phyloP scores from a whole-genome alignment of 345 rosid genomes.

The Sonneratia caseolaris region DNA sequence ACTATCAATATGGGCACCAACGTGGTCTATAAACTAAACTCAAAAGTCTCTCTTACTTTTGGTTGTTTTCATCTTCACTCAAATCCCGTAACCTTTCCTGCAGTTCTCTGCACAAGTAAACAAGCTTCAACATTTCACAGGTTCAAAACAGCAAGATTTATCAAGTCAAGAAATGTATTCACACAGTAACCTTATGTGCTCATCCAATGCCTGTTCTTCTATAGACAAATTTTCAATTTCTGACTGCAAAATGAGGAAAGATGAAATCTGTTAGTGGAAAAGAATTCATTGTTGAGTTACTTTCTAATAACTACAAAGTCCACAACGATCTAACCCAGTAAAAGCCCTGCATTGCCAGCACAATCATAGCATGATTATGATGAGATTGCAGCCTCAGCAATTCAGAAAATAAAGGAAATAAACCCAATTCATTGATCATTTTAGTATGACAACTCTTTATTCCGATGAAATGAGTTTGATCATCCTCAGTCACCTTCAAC shows the following conservation, averaged over 20 bases:
- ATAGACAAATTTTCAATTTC: conserved; percentile 60
- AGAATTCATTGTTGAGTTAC: not conserved
- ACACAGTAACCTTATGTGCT: conserved; percentile 58
- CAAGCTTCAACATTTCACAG: conserved; percentile 26
- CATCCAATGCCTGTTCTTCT: conserved; percentile 67
- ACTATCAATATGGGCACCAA: not conserved
- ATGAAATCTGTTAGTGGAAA: not conserved
- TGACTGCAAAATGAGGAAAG: conserved; percentile 39
- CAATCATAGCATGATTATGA: not conserved
- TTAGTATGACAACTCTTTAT: not conserved
- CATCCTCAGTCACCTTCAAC: conserved; percentile 46
- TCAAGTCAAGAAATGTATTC: conserved; percentile 15
- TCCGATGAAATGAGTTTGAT: not conserved
- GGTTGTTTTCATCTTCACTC: conserved; percentile 75
- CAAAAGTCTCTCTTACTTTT: conserved; percentile 35
- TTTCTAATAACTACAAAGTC: not conserved
- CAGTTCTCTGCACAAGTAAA: conserved; percentile 51
- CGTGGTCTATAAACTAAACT: not conserved
- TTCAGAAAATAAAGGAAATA: not conserved
- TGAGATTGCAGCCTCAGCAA: not conserved
- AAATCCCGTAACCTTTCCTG: conserved; percentile 64
- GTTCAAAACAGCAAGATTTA: conserved; percentile 12
- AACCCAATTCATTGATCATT: not conserved
- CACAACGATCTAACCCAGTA: not conserved
- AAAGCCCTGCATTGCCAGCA: not conserved